Conservation (phyloP, 2,329 filamentous ascomycete genomes). For the Ophiosphaerella narmari region DNA sequence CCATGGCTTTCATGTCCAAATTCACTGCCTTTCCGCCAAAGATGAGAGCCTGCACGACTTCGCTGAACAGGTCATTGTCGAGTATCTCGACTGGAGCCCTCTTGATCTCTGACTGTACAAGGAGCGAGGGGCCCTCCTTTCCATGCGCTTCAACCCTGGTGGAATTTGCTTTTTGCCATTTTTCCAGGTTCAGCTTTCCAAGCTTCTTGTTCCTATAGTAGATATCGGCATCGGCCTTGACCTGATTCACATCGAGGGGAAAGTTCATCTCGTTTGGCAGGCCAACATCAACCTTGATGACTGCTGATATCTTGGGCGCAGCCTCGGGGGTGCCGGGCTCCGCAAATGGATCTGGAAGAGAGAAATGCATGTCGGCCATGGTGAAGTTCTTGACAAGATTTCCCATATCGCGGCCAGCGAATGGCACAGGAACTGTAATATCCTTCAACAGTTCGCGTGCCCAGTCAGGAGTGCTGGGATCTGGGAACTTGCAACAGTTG, state of each 20-base stretch:
- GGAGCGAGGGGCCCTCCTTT: conserved; percentile 65
- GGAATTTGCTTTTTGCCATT: conserved; percentile 87
- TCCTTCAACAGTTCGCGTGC: conserved; percentile 78
- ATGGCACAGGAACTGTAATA: conserved; percentile 80
- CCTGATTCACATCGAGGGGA: conserved; percentile 73
- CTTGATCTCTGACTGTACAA: conserved; percentile 75
- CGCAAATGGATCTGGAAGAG: conserved; percentile 78
- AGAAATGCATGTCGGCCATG: conserved; percentile 82
- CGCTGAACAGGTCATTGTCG: conserved; percentile 75
- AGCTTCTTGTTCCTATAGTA: conserved; percentile 78
- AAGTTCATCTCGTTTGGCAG: conserved; percentile 89
- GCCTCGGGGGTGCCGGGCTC: conserved; percentile 74
- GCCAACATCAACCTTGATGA: conserved; percentile 76
- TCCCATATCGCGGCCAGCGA: conserved; percentile 81
- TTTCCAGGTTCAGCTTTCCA: conserved; percentile 74
- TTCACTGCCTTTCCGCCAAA: conserved; percentile 73
- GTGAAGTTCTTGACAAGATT: conserved; percentile 87
- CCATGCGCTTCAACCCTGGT: conserved; percentile 65
- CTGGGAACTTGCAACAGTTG: conserved; percentile 72
- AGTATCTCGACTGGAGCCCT: conserved; percentile 84
- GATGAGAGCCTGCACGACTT: conserved; percentile 79
- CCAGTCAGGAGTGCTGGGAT: conserved; percentile 76
- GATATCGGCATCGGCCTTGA: conserved; percentile 79
- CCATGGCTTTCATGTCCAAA: conserved; percentile 75
- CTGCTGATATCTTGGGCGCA: conserved; percentile 80